Base-by-base conservation (phyloP, 495 filamentous ascomycete genomes). In the Penicillium parvum region DNA sequence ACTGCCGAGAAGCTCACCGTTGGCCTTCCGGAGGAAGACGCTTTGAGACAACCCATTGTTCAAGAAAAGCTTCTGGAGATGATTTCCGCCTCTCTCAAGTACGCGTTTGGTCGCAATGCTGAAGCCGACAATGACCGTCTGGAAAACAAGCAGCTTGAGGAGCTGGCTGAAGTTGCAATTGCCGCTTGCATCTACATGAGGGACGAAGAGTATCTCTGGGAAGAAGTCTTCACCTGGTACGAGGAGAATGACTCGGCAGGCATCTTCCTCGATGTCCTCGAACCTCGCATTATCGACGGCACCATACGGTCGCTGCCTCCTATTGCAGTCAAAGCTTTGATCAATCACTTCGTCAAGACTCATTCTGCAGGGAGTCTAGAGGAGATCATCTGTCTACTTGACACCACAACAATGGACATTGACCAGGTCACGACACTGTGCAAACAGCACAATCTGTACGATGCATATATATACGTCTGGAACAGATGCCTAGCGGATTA, bases 391-490 rank as follows among this genome's bases (percentile, higher is more conserved):
- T 97, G 94, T 51, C 81, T 90, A 36, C 81, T 98, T 64, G 86
- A 95, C 53, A 91, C 92, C 0, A 69, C 77, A 7, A 96, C 88
- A 3, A 83, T 97, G 65, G 92, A 98, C 53, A 84, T 97, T 55
- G 90, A 98, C 54, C 90, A 96, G 59, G 80, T 91, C 34, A 95
- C 89, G 0, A 79, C 77, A 11, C 76, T 98, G 3, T 98, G 94
- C 74, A 92, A 90, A 53, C 82, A 88, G 48, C 80, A 96, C 53
- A 77, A 84, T 38, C 79, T 98, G 5, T 97, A 95, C 53, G 94
- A 98, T 69, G 92, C 94, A 8, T 79, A 95, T 51, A 86, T 96
- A 36, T 97, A 97, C 62, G 86, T 97, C 43, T 98, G 92, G 91
- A 96, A 92, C 38, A 84, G 87, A 60, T 89, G 86, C 23, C 64